Percentiles rank a stretch among this genome's conserved stretches.
phyloP scores from a whole-genome alignment of 2,329 filamentous ascomycete species.

The Spiromastix sp. region DNA sequence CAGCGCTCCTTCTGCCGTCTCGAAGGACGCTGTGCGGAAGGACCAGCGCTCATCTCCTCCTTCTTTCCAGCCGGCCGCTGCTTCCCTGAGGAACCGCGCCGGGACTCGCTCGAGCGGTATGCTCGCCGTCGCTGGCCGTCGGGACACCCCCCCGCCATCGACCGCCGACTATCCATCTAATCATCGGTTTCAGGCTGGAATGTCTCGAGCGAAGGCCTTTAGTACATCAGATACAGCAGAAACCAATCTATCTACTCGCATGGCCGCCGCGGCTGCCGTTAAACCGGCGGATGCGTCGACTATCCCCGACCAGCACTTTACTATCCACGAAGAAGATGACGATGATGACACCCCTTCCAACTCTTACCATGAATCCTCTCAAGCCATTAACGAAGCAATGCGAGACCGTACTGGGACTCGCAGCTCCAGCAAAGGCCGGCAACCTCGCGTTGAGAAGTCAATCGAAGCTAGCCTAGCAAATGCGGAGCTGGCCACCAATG shows the following conservation, averaged over 20 bases:
- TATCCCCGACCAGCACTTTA: background rate
- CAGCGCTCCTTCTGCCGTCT: slow-evolving; percentile 10
- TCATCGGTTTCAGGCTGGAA: background rate
- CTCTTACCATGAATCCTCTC: background rate
- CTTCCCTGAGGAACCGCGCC: background rate
- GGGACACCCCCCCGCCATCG: too few relatives aligned
- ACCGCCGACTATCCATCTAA: slow-evolving; percentile 1
- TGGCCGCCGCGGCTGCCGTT: background rate
- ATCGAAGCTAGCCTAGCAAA: slow-evolving; percentile 54
- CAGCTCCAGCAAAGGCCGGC: slow-evolving; percentile 33
- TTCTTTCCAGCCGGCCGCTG: background rate
- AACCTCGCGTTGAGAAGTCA: slow-evolving; percentile 46
- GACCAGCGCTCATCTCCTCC: slow-evolving; percentile 1
- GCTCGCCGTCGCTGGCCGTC: background rate
- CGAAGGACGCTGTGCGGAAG: slow-evolving; percentile 11
- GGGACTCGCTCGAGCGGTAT: background rate
- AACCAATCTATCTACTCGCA: background rate
- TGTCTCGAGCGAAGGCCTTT: too few relatives aligned
- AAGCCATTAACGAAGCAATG: background rate
- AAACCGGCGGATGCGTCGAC: background rate
- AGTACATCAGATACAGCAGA: background rate
- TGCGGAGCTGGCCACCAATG: slow-evolving; percentile 42
- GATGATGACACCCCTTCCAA: background rate
- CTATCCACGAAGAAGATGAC: background rate
- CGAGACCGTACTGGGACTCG: slow-evolving; percentile 18